A percentile compares a stretch with the other conserved stretches of the same genome.
Evolutionary conservation across 2,329 filamentous ascomycete genomes (phyloP).

Genomic region (Cercospora nicotianae): DNA sequence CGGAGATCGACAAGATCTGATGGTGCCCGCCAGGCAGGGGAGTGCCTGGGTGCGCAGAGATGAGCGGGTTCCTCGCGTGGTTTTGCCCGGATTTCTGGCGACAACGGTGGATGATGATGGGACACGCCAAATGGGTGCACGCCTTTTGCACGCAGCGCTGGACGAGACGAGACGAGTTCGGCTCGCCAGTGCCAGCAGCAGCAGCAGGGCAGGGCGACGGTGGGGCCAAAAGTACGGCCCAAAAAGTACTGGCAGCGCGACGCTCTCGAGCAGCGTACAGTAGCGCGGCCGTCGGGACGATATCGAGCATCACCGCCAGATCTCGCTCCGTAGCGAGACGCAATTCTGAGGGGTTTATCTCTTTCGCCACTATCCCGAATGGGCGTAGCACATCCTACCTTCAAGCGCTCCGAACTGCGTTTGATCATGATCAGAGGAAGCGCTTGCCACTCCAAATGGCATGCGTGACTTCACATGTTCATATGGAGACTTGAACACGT

Average conservation of each 20-base stretch:
- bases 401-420: not conserved
- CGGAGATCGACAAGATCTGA: not conserved
- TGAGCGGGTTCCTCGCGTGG: not conserved
- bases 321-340: not conserved
- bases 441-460: not conserved
- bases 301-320: not conserved
- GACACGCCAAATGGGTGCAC: not conserved
- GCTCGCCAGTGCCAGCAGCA: not conserved
- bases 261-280: not conserved
- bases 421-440: not conserved
- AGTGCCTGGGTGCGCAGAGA: not conserved
- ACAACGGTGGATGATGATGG: not conserved
- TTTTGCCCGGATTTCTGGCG: not conserved
- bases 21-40: not conserved
- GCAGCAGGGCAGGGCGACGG: conserved; percentile 1
- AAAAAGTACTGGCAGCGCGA: not conserved
- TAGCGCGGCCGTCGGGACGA: not conserved
- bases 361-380: not conserved
- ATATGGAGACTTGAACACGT: not conserved
- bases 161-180: not conserved
- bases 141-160: not conserved
- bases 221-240: not conserved
- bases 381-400: not conserved
- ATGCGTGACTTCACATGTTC: not conserved
- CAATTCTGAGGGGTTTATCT: not conserved